Evolutionary conservation across 352 stramenopile species (phyloP).

Genomic region (Pilasporangium apinafurcum): DNA sequence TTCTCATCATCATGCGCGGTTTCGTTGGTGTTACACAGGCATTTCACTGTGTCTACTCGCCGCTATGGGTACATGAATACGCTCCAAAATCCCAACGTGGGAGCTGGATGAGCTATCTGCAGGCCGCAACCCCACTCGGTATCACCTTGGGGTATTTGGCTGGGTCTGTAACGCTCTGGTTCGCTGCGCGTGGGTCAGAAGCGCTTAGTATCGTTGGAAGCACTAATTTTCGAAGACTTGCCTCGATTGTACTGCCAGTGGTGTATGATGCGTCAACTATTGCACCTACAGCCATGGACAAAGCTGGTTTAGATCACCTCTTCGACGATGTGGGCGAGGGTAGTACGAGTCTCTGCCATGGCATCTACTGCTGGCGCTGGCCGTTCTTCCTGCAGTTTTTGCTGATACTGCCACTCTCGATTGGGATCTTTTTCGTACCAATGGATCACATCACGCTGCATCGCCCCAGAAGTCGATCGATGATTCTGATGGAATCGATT

Average conservation of each 20-base stretch:
- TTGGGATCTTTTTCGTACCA: constrained; percentile 79
- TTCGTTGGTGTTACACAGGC: constrained; percentile 75
- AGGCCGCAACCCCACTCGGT: constrained; percentile 65
- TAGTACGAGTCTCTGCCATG: constrained; percentile 42
- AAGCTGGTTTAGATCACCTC: constrained; percentile 18
- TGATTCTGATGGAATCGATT: constrained; percentile 56
- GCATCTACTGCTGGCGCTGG: constrained; percentile 85
- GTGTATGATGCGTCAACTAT: constrained; percentile 13
- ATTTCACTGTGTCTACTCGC: constrained; percentile 82
- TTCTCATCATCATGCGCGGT: constrained; percentile 68
- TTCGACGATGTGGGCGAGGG: constrained; percentile 24
- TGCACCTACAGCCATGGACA: constrained; percentile 10
- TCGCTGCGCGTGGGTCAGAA: constrained; percentile 7
- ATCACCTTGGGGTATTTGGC: constrained; percentile 77
- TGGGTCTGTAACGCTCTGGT: constrained; percentile 68
- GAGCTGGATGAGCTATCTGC: constrained; percentile 84
- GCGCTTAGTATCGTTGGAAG: constrained; percentile 1
- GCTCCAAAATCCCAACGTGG: constrained; percentile 55
- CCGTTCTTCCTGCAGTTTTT: constrained; percentile 78
- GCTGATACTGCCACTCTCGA: constrained; percentile 62
- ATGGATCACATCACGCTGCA: constrained; percentile 58
- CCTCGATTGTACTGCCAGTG: constrained; percentile 2
- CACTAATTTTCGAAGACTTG: no score
- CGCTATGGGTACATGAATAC: constrained; percentile 86
- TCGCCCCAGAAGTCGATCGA: constrained; percentile 39